phyloP scores from a whole-genome alignment of 2,329 filamentous ascomycete species.

The Shiraia sp. region DNA sequence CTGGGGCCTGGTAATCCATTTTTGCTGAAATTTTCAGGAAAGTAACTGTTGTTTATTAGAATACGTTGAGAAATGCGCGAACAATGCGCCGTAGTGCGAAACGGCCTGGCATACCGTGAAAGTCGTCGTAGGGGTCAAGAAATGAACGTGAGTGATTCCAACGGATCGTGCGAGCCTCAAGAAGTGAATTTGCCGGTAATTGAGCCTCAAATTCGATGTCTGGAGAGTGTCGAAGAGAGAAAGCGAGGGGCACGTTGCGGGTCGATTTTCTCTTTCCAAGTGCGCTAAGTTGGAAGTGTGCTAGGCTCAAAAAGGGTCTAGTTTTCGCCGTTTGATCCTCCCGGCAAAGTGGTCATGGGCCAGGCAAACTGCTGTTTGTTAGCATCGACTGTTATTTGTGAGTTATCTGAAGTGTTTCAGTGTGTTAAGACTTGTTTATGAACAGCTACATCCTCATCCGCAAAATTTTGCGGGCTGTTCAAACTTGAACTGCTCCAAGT shows the following conservation, averaged over 20 bases:
- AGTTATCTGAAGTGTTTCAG: too few relatives aligned
- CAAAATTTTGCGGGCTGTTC: slow-evolving; percentile 2
- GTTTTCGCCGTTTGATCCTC: slow-evolving; percentile 1
- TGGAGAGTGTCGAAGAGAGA: slow-evolving; percentile 5
- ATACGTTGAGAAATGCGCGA: slow-evolving; percentile 2
- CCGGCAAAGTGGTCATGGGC: slow-evolving; percentile 1
- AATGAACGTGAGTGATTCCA: slow-evolving; percentile 11
- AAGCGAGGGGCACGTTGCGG: slow-evolving; percentile 7
- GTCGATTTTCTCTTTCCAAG: slow-evolving; percentile 9
- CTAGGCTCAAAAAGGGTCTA: slow-evolving; percentile 5
- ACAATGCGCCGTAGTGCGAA: slow-evolving; percentile 8
- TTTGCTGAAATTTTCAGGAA: slow-evolving; percentile 20
- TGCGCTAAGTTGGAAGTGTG: slow-evolving; percentile 6
- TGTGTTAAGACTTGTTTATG: too few relatives aligned
- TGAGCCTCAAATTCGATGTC: slow-evolving; percentile 6
- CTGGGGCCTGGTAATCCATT: slow-evolving; percentile 45
- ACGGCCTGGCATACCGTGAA: slow-evolving; percentile 25
- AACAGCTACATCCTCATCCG: too few relatives aligned
- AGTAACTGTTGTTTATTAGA: slow-evolving; percentile 29
- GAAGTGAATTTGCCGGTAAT: slow-evolving; percentile 14
- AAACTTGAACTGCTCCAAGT: neutral
- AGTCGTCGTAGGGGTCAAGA: slow-evolving; percentile 15
- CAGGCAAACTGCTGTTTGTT: neutral
- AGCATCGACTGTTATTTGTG: neutral
- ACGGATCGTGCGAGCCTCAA: slow-evolving; percentile 10